Conservation (phyloP, 2,329 filamentous ascomycete species). For the Ustilaginoidea virens region DNA sequence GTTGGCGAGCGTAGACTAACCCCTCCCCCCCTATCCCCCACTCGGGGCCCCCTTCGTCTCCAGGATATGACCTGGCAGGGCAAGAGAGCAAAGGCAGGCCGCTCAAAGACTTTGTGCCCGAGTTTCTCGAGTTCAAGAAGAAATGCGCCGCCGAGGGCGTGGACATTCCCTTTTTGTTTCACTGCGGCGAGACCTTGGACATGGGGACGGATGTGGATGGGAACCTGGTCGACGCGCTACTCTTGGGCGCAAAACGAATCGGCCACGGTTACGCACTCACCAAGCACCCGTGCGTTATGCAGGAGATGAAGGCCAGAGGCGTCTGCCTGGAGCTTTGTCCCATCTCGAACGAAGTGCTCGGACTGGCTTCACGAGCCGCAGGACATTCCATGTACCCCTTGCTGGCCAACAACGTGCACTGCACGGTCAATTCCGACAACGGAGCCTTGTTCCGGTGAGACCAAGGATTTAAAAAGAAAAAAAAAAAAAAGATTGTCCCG, state of each 20-base stretch:
- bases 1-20: too few relatives aligned
- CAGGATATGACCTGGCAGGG: conserved; percentile 55
- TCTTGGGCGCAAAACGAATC: conserved; percentile 52
- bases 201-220: conserved; percentile 47
- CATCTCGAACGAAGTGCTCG: conserved; percentile 62
- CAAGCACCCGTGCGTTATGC: conserved; percentile 50
- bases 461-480: too few relatives aligned
- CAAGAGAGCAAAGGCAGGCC: conserved; percentile 48
- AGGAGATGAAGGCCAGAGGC: conserved; percentile 44
- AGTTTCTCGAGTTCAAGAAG: conserved; percentile 40
- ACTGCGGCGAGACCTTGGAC: conserved; percentile 62
- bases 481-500: too few relatives aligned
- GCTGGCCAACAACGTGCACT: conserved; percentile 57
- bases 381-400: conserved; percentile 54
- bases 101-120: conserved; percentile 35
- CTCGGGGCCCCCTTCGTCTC: neutral
- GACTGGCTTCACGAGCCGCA: conserved; percentile 47
- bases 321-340: conserved; percentile 65
- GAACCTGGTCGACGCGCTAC: conserved; percentile 53
- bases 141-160: conserved; percentile 31
- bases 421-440: conserved; percentile 62
- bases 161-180: conserved; percentile 58
- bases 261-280: conserved; percentile 59
- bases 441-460: conserved; percentile 53
- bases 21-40: neutral